Conservation (phyloP, 192 early-diverging fungal species). For the Cladochytrium replicatum region DNA sequence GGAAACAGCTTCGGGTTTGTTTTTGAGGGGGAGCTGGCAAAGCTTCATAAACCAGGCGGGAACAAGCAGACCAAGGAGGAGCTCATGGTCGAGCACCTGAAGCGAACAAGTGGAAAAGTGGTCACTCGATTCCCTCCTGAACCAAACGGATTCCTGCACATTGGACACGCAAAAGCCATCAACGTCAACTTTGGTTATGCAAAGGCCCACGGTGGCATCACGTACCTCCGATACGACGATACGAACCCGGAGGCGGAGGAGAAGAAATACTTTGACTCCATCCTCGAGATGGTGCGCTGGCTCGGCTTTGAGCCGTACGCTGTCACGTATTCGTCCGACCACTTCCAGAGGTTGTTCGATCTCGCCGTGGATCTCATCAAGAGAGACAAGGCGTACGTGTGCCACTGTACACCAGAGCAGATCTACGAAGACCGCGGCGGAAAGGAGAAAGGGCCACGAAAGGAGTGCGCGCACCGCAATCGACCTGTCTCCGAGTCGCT, state of each 20-base stretch:
- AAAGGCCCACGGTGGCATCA: slow-evolving; percentile 73
- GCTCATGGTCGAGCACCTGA: slow-evolving; percentile 83
- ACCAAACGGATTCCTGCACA: slow-evolving; percentile 97
- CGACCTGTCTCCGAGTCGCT: slow-evolving; percentile 88
- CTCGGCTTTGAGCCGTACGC: slow-evolving; percentile 87
- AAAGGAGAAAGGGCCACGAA: slow-evolving; percentile 72
- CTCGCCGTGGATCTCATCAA: slow-evolving; percentile 86
- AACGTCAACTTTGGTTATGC: slow-evolving; percentile 99
- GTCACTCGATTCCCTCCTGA: slow-evolving; percentile 99
- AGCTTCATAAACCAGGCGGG: slow-evolving; percentile 88
- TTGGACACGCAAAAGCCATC: slow-evolving; percentile 99
- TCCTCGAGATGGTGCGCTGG: slow-evolving; percentile 89
- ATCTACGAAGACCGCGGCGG: slow-evolving; percentile 90
- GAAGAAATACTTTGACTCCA: slow-evolving; percentile 89
- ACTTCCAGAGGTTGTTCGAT: slow-evolving; percentile 94
- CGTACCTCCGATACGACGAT: slow-evolving; percentile 86
- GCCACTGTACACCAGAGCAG: slow-evolving; percentile 92
- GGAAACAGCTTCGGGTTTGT: slow-evolving; percentile 49
- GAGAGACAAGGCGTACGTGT: slow-evolving; percentile 83
- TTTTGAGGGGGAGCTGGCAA: slow-evolving; percentile 85
- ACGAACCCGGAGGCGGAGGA: slow-evolving; percentile 92
- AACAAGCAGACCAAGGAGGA: slow-evolving; percentile 92
- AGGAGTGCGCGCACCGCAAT: slow-evolving; percentile 81
- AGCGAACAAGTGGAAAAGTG: slow-evolving; percentile 81
- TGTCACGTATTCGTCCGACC: slow-evolving; percentile 94